A percentile compares a stretch with the other conserved stretches of the same genome.
These are phyloP conservation scores for Coemansia sp. DNA, from an alignment of 192 early-diverging fungal genomes.

Conservation along the genomic window DNA sequence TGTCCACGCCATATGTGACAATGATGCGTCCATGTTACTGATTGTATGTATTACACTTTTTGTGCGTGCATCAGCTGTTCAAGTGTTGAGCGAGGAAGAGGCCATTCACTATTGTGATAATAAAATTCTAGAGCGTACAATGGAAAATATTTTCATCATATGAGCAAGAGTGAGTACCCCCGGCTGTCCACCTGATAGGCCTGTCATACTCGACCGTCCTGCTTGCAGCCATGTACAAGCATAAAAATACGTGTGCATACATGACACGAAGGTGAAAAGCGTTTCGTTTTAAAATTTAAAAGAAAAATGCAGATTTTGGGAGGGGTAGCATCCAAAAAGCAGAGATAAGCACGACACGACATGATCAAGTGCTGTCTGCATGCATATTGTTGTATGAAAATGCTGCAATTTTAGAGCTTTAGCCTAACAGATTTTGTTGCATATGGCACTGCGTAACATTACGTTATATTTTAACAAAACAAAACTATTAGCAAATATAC, in stretches of 20 bases:
- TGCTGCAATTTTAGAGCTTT: not conserved
- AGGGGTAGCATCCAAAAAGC: too few relatives aligned
- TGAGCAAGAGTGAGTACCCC: conserved; percentile 6
- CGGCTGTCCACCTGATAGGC: not conserved
- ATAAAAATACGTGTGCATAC: not conserved
- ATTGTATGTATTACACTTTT: not conserved
- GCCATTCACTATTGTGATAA: not conserved
- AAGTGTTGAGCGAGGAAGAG: not conserved
- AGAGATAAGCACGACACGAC: too few relatives aligned
- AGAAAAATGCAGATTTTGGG: not conserved
- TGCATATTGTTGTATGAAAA: not conserved
- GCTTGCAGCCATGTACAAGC: not conserved
- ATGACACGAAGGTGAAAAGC: not conserved
- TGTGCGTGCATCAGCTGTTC: not conserved
- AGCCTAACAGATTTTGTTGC: not conserved
- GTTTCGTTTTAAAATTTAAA: not conserved
- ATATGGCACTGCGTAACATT: not conserved
- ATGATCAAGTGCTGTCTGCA: not conserved
- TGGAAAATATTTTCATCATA: not conserved
- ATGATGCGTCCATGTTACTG: not conserved
- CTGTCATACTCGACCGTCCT: not conserved
- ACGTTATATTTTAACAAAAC: too few relatives aligned
- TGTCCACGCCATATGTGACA: not conserved
- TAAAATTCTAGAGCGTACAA: not conserved
- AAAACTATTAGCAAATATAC: too few relatives aligned